Evolutionary conservation across 106 monocot species (phyloP).

Genomic region (Phalaenopsis equestris): DNA sequence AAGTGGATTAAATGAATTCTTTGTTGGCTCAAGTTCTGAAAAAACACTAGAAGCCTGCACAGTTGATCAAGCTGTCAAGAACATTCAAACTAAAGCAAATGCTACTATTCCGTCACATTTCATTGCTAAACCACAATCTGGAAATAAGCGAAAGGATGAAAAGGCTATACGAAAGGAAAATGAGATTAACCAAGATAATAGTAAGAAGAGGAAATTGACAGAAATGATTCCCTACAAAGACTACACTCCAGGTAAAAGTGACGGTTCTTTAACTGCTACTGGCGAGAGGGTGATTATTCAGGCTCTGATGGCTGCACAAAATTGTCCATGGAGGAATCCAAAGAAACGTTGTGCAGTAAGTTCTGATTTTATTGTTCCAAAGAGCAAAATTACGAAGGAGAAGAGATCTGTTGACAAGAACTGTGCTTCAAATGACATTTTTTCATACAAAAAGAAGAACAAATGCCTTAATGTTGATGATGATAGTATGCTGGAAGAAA

Average conservation of each 20-base stretch:
- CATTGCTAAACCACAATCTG: not conserved
- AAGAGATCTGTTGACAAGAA: conserved; percentile 5
- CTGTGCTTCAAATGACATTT: not conserved
- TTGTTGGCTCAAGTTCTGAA: conserved; percentile 3
- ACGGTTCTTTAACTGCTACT: conserved; percentile 9
- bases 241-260: not conserved
- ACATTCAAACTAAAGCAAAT: conserved; percentile 6
- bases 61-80: not conserved
- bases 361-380: conserved; percentile 17
- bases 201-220: not conserved
- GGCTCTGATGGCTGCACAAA: conserved; percentile 47
- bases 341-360: conserved; percentile 4
- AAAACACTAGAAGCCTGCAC: not conserved
- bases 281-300: conserved; percentile 33
- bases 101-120: not conserved
- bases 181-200: not conserved
- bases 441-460: not conserved
- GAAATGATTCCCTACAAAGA: not conserved
- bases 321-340: conserved; percentile 45
- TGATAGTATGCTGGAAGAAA: not conserved
- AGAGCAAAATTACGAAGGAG: conserved; percentile 24
- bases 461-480: conserved; percentile 13
- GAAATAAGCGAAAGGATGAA: conserved; percentile 2
- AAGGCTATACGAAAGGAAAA: not conserved
- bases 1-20: not conserved